A percentile compares a stretch with the other conserved stretches of the same genome.
These are phyloP conservation scores for Carpinus fangiana DNA, from an alignment of 306 rosid species.

Conservation along the genomic window DNA sequence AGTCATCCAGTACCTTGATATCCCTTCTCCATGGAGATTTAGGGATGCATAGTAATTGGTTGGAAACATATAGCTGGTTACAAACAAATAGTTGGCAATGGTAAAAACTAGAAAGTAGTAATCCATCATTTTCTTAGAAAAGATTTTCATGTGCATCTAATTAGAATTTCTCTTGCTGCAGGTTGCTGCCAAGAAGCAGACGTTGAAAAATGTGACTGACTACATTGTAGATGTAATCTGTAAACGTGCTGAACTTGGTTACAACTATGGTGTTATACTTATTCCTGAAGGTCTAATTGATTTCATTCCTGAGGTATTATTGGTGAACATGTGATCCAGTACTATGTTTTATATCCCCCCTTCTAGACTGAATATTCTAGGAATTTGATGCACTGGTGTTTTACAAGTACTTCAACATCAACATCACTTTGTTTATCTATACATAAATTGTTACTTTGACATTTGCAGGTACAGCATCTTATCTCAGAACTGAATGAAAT, in stretches of 20 bases:
- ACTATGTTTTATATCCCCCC: neutral
- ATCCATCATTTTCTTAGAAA: neutral
- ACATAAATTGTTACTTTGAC: slow-evolving; percentile 24
- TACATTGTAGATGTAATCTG: slow-evolving; percentile 78
- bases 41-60: neutral
- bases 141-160: slow-evolving; percentile 8
- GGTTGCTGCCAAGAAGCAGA: slow-evolving; percentile 94
- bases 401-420: neutral
- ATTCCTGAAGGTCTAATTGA: slow-evolving; percentile 99
- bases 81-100: neutral
- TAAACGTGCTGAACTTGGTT: slow-evolving; percentile 71
- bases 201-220: slow-evolving; percentile 95
- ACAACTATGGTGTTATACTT: slow-evolving; percentile 93
- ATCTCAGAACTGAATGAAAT: slow-evolving; percentile 95
- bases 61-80: neutral
- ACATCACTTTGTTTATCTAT: slow-evolving; percentile 6
- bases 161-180: slow-evolving; percentile 42
- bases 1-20: neutral
- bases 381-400: neutral
- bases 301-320: slow-evolving; percentile 96
- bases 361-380: neutral
- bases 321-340: slow-evolving; percentile 17
- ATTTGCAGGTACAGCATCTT: slow-evolving; percentile 86
- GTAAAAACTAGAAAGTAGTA: neutral
- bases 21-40: neutral